Base-by-base conservation (phyloP, 169 alveolate genomes). In the Eimeria acervulina region DNA sequence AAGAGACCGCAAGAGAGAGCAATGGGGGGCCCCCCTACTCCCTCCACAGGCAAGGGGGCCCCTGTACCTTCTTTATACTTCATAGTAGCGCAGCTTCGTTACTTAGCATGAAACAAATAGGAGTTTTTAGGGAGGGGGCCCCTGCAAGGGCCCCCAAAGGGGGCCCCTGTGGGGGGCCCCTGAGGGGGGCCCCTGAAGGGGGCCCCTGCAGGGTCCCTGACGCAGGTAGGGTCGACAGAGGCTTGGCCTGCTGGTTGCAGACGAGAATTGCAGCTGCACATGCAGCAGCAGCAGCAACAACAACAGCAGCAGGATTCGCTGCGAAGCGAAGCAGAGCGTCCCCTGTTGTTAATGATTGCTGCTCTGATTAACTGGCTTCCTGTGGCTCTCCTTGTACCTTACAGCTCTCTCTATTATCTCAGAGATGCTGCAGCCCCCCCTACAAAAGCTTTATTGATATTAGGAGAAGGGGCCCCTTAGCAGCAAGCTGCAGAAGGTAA, bases 271-370 rank as follows among this genome's bases (percentile, higher is more conserved):
- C 8, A 59, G 68, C 68, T 17, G 28, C 42, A 66, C 89, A 78
- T 74, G 89, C 59, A 83, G 51, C 42, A 52, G 76, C 76, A 51
- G n/a, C 68, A 83, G 74, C 91, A 83, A 76, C 91, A 52, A 33
- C 51, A 31, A 31, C 72, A n/a, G 52, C 44, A 83, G 72, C 51
- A 36, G 42, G 31, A 83, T 10, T 52, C 0, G 33, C 91, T 33
- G 42, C 72, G 52, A 59, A 12, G n/a, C 5, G 5, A 0, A 59
- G 55, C 19, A 12, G 5, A 47, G 5, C 55, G 55, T 47, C 12
- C 19, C 12, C 12, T 47, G 55, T 12, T 47, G 55, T 47, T 5
- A 12, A 5, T 47, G 55, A 7, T 12, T 47, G 55, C 55, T 47
- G 55, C 55, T 47, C 19, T 47, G 5, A 47, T 7, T 12, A 47